Percentiles rank a stretch among this genome's conserved stretches.
Evolutionary conservation across 805 yeast species (phyloP).

Genomic region (Kodamaea sagamina): DNA sequence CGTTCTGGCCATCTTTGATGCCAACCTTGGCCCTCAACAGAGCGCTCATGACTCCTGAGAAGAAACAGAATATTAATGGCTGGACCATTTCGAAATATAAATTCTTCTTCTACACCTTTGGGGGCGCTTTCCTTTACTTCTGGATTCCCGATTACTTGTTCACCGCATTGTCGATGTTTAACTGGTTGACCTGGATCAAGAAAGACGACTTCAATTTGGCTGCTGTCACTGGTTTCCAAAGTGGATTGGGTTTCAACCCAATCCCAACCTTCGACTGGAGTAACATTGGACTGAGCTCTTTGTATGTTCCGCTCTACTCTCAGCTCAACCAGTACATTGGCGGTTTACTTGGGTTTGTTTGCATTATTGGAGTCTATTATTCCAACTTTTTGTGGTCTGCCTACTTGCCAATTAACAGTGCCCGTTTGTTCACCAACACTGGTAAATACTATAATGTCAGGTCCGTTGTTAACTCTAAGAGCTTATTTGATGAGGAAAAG

Average conservation of each 20-base stretch:
- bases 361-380: slow-evolving; percentile 31
- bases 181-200: slow-evolving; percentile 35
- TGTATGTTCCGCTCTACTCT: slow-evolving; percentile 27
- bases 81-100: slow-evolving; percentile 32
- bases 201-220: slow-evolving; percentile 28
- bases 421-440: slow-evolving; percentile 26
- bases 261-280: slow-evolving; percentile 34
- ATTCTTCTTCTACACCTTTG: slow-evolving; percentile 20
- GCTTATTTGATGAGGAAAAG: slow-evolving; percentile 18
- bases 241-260: slow-evolving; percentile 35
- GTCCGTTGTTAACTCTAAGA: slow-evolving; percentile 10
- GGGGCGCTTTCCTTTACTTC: slow-evolving; percentile 26
- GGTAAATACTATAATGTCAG: slow-evolving; percentile 25
- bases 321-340: slow-evolving; percentile 28
- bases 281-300: slow-evolving; percentile 18
- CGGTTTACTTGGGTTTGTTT: slow-evolving; percentile 23
- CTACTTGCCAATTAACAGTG: slow-evolving; percentile 28
- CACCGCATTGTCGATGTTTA: slow-evolving; percentile 27
- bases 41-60: slow-evolving; percentile 28
- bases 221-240: slow-evolving; percentile 25
- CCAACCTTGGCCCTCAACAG: slow-evolving; percentile 31
- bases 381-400: slow-evolving; percentile 32
- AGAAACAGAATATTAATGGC: slow-evolving; percentile 31
- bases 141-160: slow-evolving; percentile 34
- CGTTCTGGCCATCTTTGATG: slow-evolving; percentile 52